Evolutionary conservation across 2,329 filamentous ascomycete species (phyloP).

Genomic region (Coniochaeta prunicola): DNA sequence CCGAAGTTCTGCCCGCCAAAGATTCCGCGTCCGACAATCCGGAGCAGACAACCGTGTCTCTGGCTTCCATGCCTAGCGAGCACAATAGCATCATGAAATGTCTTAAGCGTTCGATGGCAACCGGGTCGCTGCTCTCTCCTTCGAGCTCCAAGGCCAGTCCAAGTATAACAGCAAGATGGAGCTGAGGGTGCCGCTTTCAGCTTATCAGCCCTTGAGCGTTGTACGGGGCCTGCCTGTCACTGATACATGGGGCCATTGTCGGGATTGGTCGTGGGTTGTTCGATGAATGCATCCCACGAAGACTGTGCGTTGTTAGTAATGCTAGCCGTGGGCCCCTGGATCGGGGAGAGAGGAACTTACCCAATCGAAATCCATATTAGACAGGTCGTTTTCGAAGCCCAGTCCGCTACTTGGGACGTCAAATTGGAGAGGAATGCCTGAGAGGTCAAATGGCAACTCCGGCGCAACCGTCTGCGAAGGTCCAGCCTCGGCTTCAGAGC

Average conservation of each 20-base stretch:
- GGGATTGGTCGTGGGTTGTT: slow-evolving; percentile 11
- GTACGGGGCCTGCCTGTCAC: too few species aligned
- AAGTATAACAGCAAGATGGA: too few species aligned
- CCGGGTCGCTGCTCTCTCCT: too few species aligned
- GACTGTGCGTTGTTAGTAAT: slow-evolving; percentile 9
- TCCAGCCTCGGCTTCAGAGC: slow-evolving; percentile 4
- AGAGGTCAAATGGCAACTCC: slow-evolving; percentile 3
- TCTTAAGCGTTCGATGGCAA: too few species aligned
- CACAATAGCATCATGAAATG: too few species aligned
- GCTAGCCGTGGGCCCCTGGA: neutral
- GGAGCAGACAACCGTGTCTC: too few species aligned
- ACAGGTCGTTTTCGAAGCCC: slow-evolving; percentile 6
- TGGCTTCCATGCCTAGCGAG: too few species aligned
- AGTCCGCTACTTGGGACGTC: neutral
- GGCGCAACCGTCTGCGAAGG: slow-evolving; percentile 11
- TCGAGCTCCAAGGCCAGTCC: too few species aligned
- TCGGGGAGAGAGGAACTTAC: slow-evolving; percentile 6
- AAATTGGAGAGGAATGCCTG: neutral
- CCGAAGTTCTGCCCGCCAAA: too few species aligned
- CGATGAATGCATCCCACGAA: slow-evolving; percentile 19
- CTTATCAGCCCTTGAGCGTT: too few species aligned
- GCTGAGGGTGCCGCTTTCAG: too few species aligned
- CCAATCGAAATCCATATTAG: slow-evolving; percentile 20
- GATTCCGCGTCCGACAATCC: too few species aligned
- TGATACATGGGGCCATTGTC: slow-evolving; percentile 9